phyloP scores from a whole-genome alignment of 2,329 filamentous ascomycete genomes.

The Aspergillus glaucus region DNA sequence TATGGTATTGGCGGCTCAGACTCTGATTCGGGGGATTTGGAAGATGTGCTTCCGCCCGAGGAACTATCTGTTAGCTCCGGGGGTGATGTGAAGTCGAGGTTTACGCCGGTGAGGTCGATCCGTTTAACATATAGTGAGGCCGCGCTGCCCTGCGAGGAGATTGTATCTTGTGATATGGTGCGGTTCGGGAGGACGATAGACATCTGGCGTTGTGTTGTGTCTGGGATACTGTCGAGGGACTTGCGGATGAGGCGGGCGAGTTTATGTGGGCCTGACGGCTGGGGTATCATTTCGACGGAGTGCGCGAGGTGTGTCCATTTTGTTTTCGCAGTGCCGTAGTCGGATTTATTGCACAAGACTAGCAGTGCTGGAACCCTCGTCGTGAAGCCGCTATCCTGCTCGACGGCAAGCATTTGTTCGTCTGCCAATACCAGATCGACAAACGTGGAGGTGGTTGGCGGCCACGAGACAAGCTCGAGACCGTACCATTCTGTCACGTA shows the following conservation, averaged over 20 bases:
- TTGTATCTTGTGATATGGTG: background rate
- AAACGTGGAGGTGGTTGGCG: conserved; percentile 9
- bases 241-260: conserved; percentile 31
- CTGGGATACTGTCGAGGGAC: conserved; percentile 14
- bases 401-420: conserved; percentile 21
- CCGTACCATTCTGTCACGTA: conserved; percentile 34
- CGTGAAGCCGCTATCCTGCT: conserved; percentile 11
- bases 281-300: conserved; percentile 33
- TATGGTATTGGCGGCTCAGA: conserved; percentile 3
- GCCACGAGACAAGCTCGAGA: conserved; percentile 28
- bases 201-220: background rate
- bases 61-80: background rate
- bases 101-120: background rate
- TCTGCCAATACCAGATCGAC: conserved; percentile 33
- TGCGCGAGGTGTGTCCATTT: conserved; percentile 25
- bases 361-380: conserved; percentile 27
- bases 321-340: conserved; percentile 23
- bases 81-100: conserved; percentile 4
- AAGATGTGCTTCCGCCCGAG: background rate
- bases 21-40: background rate
- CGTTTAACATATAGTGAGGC: background rate
- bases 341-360: conserved; percentile 32
- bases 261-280: conserved; percentile 38
- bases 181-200: background rate
- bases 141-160: background rate